Conservation (phyloP, 2,329 filamentous ascomycete species). For the Cladobotryum protrusum region DNA sequence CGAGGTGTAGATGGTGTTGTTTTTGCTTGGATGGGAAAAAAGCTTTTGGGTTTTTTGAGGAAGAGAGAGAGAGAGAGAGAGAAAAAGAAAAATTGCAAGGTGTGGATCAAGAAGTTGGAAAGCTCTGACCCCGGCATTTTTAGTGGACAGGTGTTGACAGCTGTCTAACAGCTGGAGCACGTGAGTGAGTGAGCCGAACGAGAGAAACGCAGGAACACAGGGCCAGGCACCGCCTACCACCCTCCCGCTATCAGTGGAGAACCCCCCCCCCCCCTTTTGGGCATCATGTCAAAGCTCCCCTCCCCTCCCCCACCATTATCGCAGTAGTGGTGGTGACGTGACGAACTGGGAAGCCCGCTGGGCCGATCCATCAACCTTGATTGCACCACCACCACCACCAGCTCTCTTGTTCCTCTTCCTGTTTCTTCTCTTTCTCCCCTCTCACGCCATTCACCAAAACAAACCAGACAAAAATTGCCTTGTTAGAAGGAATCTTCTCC, state of each 20-base stretch:
- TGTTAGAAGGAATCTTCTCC: no score
- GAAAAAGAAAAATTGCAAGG: conserved; percentile 4
- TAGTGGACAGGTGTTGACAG: not conserved
- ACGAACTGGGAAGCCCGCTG: no score
- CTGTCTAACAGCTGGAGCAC: not conserved
- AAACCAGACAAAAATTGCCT: not conserved
- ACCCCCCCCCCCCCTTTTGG: no score
- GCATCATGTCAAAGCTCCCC: no score
- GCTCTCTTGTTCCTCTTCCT: not conserved
- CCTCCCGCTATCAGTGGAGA: not conserved
- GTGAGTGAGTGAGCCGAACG: not conserved
- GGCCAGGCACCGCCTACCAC: not conserved
- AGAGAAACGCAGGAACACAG: no score
- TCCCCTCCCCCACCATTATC: no score
- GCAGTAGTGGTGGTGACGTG: no score
- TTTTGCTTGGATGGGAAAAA: not conserved
- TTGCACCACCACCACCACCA: no score
- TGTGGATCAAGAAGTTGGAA: not conserved
- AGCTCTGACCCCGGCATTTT: not conserved
- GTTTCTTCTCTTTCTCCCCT: no score
- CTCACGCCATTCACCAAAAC: not conserved
- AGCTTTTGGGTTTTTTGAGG: no score
- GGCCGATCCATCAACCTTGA: no score
- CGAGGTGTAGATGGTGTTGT: not conserved
- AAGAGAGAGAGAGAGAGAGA: no score